Conservation (phyloP, 2,329 filamentous ascomycete genomes). For the Fusarium torulosum region DNA sequence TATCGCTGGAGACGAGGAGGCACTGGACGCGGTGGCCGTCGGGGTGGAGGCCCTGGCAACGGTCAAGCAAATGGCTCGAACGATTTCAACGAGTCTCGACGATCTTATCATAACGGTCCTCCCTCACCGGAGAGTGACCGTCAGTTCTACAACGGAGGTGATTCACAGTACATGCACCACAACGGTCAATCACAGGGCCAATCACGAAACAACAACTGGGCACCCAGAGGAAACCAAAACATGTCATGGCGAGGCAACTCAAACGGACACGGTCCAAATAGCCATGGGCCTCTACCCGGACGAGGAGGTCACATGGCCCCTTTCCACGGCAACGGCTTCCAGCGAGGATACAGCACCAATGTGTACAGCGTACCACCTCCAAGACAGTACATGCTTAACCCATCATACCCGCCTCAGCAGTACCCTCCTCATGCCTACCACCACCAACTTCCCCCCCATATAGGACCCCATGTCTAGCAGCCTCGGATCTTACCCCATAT, state of each 20-base stretch:
- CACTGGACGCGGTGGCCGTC: conserved; percentile 38
- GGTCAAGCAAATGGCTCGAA: neutral
- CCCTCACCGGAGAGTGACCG: conserved; percentile 25
- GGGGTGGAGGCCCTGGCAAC: conserved; percentile 5
- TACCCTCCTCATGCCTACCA: conserved; percentile 26
- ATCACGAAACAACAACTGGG: conserved; percentile 15
- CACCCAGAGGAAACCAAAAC: conserved; percentile 12
- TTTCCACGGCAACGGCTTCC: conserved; percentile 27
- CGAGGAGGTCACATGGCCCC: conserved; percentile 19
- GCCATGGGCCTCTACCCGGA: neutral
- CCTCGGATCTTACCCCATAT: neutral
- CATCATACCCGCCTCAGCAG: conserved; percentile 13
- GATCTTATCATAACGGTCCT: conserved; percentile 8
- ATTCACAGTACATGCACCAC: conserved; percentile 7
- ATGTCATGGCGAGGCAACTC: conserved; percentile 34
- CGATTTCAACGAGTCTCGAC: conserved; percentile 10
- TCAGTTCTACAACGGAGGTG: conserved; percentile 10
- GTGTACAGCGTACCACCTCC: conserved; percentile 9
- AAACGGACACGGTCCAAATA: conserved; percentile 7
- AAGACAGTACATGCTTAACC: conserved; percentile 24
- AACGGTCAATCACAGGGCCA: neutral
- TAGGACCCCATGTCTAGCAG: neutral
- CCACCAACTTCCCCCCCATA: conserved; percentile 31
- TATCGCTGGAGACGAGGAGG: conserved; percentile 47
- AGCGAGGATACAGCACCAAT: conserved; percentile 8